phyloP scores from a whole-genome alignment of 2,329 filamentous ascomycete genomes.

The Periglandula ipomoeae region DNA sequence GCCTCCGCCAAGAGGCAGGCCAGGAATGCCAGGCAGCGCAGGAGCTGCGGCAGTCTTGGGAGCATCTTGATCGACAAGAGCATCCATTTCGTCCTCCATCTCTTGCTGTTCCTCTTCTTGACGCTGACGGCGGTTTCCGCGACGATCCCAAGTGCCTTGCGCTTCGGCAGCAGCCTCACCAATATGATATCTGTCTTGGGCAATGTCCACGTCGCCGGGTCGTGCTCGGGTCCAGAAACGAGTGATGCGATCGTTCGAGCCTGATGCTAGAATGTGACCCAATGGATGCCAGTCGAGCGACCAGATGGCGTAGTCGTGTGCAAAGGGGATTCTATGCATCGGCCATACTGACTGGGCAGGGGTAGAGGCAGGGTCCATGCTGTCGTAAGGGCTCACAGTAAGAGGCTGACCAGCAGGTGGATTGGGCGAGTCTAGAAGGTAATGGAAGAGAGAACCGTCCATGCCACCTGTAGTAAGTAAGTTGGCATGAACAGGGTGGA shows the following conservation, averaged over 20 bases:
- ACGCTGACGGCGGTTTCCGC: slow-evolving; percentile 66
- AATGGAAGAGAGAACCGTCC: slow-evolving; percentile 85
- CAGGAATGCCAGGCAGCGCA: slow-evolving; percentile 50
- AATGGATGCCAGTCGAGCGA: slow-evolving; percentile 96
- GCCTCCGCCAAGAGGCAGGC: slow-evolving; percentile 36
- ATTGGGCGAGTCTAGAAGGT: slow-evolving; percentile 92
- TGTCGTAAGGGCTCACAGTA: slow-evolving; percentile 76
- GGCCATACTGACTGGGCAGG: slow-evolving; percentile 88
- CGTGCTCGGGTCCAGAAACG: slow-evolving; percentile 91
- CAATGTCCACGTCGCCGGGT: slow-evolving; percentile 75
- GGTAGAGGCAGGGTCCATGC: slow-evolving; percentile 66
- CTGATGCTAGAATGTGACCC: slow-evolving; percentile 88
- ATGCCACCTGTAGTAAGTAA: slow-evolving; percentile 84
- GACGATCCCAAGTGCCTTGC: slow-evolving; percentile 86
- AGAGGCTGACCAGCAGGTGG: slow-evolving; percentile 63
- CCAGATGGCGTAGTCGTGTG: slow-evolving; percentile 95
- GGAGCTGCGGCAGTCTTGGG: slow-evolving; percentile 37
- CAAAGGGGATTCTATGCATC: slow-evolving; percentile 76
- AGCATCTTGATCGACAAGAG: slow-evolving; percentile 82
- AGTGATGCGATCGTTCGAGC: slow-evolving; percentile 92
- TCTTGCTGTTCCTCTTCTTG: slow-evolving; percentile 93
- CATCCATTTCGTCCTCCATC: slow-evolving; percentile 85
- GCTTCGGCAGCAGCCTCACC: slow-evolving; percentile 89
- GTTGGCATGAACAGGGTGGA: slow-evolving; percentile 88
- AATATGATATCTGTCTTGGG: slow-evolving; percentile 91